These are phyloP conservation scores for Cyclotella atomus DNA, from an alignment of 108 stramenopile genomes.

Conservation along the genomic window DNA sequence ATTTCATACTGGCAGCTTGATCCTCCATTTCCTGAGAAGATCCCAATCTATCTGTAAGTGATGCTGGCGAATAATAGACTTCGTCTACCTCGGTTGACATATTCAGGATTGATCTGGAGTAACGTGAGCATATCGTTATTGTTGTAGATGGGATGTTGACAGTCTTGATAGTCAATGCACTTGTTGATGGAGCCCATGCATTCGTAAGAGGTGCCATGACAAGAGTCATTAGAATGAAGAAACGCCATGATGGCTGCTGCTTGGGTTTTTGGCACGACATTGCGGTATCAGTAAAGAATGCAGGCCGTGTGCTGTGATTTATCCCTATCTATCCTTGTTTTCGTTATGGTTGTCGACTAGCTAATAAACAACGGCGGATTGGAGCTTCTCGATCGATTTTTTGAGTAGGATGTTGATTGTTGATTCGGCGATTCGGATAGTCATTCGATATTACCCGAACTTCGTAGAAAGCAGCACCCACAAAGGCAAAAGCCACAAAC, in stretches of 20 bases:
- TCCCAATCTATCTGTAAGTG: neutral
- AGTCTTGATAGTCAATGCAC: neutral
- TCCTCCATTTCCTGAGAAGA: conserved; percentile 26
- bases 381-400: too few relatives aligned
- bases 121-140: too few relatives aligned
- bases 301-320: too few relatives aligned
- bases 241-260: neutral
- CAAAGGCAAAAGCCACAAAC: neutral
- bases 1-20: conserved; percentile 2
- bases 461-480: too few relatives aligned
- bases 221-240: neutral
- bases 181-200: neutral
- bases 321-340: too few relatives aligned
- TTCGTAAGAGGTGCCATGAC: neutral
- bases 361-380: too few relatives aligned
- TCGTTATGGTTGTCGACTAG: too few relatives aligned
- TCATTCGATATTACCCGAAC: too few relatives aligned
- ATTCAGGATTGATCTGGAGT: neutral
- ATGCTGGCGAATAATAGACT: conserved; percentile 5
- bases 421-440: too few relatives aligned
- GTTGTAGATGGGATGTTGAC: too few relatives aligned
- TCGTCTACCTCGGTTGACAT: neutral
- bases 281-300: neutral
- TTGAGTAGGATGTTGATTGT: too few relatives aligned
- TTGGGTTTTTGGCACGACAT: neutral